phyloP scores from a whole-genome alignment of 148 eudicot genomes.

The Chenopodium album region DNA sequence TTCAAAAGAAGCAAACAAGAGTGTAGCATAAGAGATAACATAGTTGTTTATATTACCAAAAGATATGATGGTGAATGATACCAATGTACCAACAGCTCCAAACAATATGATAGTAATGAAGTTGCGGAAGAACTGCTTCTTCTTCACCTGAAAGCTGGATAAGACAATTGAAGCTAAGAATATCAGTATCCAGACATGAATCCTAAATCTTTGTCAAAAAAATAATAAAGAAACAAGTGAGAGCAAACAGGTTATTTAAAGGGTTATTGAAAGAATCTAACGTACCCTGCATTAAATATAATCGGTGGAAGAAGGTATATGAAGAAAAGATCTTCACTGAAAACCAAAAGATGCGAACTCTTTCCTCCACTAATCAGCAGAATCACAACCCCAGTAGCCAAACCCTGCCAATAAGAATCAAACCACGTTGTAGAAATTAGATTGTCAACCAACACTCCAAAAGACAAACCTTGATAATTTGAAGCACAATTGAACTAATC shows the following conservation, averaged over 20 bases:
- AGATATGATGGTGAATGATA: conserved; percentile 55
- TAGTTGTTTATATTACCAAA: conserved; percentile 32
- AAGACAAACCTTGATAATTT: neutral
- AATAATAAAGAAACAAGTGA: neutral
- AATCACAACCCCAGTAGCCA: conserved; percentile 54
- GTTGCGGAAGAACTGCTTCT: conserved; percentile 68
- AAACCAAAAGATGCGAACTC: conserved; percentile 56
- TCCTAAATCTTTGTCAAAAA: neutral
- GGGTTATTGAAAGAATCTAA: neutral
- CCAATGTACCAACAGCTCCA: conserved; percentile 63
- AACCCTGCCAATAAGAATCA: conserved; percentile 45
- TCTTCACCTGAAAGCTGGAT: conserved; percentile 68
- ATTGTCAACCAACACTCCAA: neutral
- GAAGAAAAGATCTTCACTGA: conserved; percentile 75
- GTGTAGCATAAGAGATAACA: neutral
- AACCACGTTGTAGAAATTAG: conserved; percentile 2
- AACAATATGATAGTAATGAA: conserved; percentile 61
- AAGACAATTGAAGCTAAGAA: conserved; percentile 4
- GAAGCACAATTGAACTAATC: neutral
- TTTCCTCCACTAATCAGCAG: conserved; percentile 56
- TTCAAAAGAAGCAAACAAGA: neutral
- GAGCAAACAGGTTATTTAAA: conserved; percentile 7
- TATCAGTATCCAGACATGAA: conserved; percentile 5
- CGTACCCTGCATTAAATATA: conserved; percentile 80
- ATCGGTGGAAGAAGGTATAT: conserved; percentile 82